Conservation (phyloP, 768 basidiomycete species). For the Leccinum rimulosum region DNA sequence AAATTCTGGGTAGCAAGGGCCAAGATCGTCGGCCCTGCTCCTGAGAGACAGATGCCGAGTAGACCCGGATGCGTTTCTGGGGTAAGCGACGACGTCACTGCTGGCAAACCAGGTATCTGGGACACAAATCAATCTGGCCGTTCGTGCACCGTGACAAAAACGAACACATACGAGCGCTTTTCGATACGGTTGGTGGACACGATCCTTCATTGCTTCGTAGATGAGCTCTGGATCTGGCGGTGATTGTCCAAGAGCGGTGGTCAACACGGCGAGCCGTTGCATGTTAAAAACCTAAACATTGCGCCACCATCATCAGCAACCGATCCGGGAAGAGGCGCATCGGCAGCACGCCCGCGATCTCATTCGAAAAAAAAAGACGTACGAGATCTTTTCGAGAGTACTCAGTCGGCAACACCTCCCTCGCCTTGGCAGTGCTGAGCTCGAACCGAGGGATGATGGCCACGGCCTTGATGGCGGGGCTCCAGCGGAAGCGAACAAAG, state of each 20-base stretch:
- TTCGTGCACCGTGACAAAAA: not conserved
- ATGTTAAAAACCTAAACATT: slow-evolving; percentile 86
- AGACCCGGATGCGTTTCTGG: slow-evolving; percentile 90
- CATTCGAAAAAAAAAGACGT: slow-evolving; percentile 7
- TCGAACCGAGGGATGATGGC: slow-evolving; percentile 96
- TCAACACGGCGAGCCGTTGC: slow-evolving; percentile 93
- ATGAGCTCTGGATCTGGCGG: slow-evolving; percentile 96
- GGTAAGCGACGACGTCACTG: slow-evolving; percentile 86
- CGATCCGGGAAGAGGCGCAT: not conserved
- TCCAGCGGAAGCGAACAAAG: slow-evolving; percentile 88
- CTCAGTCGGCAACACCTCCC: slow-evolving; percentile 77
- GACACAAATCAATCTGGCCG: not conserved
- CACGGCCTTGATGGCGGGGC: slow-evolving; percentile 79
- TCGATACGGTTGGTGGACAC: slow-evolving; percentile 95
- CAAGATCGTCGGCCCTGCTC: slow-evolving; percentile 96
- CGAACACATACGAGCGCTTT: slow-evolving; percentile 65
- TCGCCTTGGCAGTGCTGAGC: slow-evolving; percentile 91
- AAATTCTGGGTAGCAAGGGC: slow-evolving; percentile 88
- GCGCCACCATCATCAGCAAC: not conserved
- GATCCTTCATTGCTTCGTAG: slow-evolving; percentile 99
- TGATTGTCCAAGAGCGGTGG: slow-evolving; percentile 84
- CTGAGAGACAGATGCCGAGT: slow-evolving; percentile 95
- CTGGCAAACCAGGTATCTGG: slow-evolving; percentile 93
- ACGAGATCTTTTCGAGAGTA: slow-evolving; percentile 94
- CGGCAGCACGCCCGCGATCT: not conserved